Percentiles rank a stretch among this genome's conserved stretches.
These are phyloP conservation scores for Achaetomiella virescens DNA, from an alignment of 495 filamentous ascomycete genomes.

Conservation along the genomic window DNA sequence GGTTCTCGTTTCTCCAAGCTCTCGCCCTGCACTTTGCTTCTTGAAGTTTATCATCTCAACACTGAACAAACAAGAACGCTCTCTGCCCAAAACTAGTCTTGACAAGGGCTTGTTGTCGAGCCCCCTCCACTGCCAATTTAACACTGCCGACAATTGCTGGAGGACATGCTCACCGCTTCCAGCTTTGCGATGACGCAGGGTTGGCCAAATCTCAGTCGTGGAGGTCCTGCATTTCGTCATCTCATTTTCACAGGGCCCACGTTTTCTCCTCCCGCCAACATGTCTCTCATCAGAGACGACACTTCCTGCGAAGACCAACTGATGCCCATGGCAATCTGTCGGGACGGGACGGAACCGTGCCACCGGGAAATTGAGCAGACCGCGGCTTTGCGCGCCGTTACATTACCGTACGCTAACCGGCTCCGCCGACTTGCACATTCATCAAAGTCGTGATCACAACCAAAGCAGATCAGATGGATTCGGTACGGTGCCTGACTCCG, in stretches of 20 bases:
- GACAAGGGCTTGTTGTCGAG: background rate
- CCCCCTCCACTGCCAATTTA: background rate
- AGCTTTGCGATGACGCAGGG: background rate
- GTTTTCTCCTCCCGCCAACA: too few species aligned
- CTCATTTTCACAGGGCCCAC: background rate
- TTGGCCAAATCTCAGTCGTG: background rate
- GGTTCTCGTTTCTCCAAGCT: background rate
- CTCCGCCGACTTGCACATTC: too few species aligned
- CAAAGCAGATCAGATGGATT: too few species aligned
- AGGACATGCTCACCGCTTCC: background rate
- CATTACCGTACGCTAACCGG: too few species aligned
- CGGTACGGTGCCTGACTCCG: too few species aligned
- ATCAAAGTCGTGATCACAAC: too few species aligned
- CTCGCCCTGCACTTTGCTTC: background rate
- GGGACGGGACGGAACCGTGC: slow-evolving; percentile 12
- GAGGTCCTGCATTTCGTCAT: background rate
- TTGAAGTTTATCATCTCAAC: background rate
- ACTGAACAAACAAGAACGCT: background rate
- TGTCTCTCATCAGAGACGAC: slow-evolving; percentile 3
- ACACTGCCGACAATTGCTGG: background rate
- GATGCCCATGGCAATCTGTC: background rate
- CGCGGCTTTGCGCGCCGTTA: background rate
- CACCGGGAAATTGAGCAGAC: slow-evolving; percentile 3
- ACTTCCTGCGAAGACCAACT: background rate
- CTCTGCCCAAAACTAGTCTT: too few species aligned